A percentile compares a stretch with the other conserved stretches of the same genome.
Conservation (phyloP, 441 rosid genomes). For the Melastoma candidum region DNA sequence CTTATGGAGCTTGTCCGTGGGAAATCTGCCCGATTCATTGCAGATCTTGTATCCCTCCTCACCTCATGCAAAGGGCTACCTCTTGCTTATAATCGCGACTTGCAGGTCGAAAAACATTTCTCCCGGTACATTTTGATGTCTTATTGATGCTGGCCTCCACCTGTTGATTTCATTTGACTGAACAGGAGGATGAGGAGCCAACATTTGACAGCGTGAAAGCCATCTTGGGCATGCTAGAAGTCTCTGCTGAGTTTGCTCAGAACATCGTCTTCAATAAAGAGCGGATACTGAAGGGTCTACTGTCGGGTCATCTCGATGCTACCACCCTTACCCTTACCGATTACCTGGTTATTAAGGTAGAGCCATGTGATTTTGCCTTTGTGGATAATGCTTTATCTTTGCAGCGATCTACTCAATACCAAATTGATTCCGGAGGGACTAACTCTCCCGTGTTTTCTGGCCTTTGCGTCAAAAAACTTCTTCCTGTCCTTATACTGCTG, state of each 20-base stretch:
- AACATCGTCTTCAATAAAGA: constrained; percentile 61
- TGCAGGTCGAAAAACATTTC: constrained; percentile 37
- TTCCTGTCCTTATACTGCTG: too few species aligned
- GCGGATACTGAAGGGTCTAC: constrained; percentile 62
- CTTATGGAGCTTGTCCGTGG: constrained; percentile 99
- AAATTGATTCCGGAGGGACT: too few species aligned
- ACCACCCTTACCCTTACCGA: constrained; percentile 96
- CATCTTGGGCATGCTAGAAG: constrained; percentile 77
- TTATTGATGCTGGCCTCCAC: background rate
- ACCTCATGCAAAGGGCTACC: constrained; percentile 98
- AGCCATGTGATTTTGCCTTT: constrained; percentile 5
- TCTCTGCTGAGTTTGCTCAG: constrained; percentile 86
- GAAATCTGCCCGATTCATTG: constrained; percentile 80
- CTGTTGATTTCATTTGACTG: constrained; percentile 1
- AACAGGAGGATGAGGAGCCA: constrained; percentile 94
- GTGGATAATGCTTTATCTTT: too few species aligned
- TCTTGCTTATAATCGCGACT: constrained; percentile 86
- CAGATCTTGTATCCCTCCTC: constrained; percentile 74
- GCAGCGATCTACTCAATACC: too few species aligned
- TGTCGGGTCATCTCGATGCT: constrained; percentile 90
- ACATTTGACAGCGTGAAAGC: constrained; percentile 80
- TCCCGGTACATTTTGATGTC: background rate
- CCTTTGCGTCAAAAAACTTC: too few species aligned
- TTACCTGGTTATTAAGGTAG: constrained; percentile 90
- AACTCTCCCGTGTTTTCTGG: too few species aligned